Conservation (phyloP, 2,329 filamentous ascomycete species). For the Neofusicoccum ribis region DNA sequence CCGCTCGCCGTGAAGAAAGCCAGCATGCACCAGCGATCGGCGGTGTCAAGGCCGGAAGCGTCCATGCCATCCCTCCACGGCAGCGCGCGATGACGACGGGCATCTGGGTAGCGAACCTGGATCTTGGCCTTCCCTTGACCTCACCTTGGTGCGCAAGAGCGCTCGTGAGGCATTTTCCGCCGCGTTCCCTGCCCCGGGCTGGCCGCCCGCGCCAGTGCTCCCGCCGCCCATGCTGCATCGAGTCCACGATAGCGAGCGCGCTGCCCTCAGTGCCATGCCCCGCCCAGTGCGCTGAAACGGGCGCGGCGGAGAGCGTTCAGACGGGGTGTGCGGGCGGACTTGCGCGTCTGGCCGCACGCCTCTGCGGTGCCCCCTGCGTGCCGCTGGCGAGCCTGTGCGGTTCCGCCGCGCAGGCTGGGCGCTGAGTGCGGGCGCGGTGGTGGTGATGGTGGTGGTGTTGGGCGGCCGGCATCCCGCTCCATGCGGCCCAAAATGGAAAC, state of each 20-base stretch:
- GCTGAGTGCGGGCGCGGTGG: neutral
- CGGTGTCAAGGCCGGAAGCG: conserved; percentile 10
- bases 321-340: conserved; percentile 8
- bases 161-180: conserved; percentile 14
- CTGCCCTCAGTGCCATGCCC: conserved; percentile 2
- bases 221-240: conserved; percentile 15
- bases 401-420: conserved; percentile 10
- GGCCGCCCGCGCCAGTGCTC: neutral
- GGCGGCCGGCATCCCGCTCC: conserved; percentile 7
- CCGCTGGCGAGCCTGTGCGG: conserved; percentile 1
- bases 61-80: conserved; percentile 11
- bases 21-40: conserved; percentile 4
- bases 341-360: neutral
- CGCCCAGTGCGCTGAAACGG: conserved; percentile 17
- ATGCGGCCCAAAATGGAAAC: conserved; percentile 4
- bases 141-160: neutral
- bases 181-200: neutral
- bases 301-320: conserved; percentile 10
- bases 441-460: neutral
- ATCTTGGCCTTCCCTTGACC: conserved; percentile 5
- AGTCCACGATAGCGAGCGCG: conserved; percentile 10
- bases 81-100: conserved; percentile 9
- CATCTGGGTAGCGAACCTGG: conserved; percentile 8
- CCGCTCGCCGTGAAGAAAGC: conserved; percentile 13
- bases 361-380: neutral